phyloP scores from a whole-genome alignment of 202 grass and related monocot genomes.

The Cymbopogon flexuosus region DNA sequence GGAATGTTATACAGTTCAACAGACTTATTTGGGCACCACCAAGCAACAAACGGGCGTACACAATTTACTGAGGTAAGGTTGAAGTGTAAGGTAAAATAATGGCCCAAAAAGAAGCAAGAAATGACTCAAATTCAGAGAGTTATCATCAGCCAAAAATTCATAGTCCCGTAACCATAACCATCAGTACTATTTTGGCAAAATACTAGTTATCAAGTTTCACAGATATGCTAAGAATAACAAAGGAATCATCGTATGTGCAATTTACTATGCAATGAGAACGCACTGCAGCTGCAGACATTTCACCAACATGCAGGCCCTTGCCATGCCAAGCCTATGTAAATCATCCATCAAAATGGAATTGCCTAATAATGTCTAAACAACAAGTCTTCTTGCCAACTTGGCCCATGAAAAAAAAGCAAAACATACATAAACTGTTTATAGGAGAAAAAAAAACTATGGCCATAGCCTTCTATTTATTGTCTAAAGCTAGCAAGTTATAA shows the following conservation, averaged over 20 bases:
- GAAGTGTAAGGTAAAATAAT: neutral
- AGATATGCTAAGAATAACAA: neutral
- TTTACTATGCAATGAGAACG: neutral
- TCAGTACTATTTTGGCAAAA: neutral
- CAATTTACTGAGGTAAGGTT: neutral
- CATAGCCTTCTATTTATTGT: neutral
- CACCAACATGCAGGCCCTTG: neutral
- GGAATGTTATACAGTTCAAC: constrained; percentile 64
- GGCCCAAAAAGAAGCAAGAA: neutral
- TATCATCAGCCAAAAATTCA: neutral
- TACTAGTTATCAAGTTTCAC: neutral
- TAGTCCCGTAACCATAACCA: neutral
- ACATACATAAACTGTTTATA: neutral
- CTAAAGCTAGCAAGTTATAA: neutral
- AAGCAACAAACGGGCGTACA: neutral
- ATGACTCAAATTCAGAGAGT: neutral
- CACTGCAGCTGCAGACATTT: neutral
- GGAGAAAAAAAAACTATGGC: neutral
- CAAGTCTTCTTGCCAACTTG: neutral
- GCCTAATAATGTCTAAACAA: neutral
- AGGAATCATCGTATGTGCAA: neutral
- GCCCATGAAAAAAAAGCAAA: neutral
- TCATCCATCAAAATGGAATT: neutral
- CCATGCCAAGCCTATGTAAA: neutral
- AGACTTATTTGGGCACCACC: constrained; percentile 36